Evolutionary conservation across 805 yeast genomes (phyloP).

Genomic region (Wickerhamiella sorbophila): DNA sequence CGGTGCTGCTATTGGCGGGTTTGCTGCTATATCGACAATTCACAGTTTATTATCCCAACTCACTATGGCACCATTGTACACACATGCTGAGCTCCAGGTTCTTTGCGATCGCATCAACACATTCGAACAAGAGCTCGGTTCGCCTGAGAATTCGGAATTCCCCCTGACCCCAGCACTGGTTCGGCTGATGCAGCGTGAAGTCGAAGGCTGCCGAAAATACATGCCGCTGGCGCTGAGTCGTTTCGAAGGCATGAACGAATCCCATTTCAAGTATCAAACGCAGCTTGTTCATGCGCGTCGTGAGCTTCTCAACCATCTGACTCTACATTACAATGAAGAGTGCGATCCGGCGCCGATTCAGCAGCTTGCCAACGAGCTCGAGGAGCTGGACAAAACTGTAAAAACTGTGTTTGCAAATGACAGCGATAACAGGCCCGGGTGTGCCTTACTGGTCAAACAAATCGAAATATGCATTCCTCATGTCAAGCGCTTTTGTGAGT

Average conservation of each 20-base stretch:
- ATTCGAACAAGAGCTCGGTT: slow-evolving; percentile 46
- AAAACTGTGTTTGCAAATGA: neutral
- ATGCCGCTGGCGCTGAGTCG: neutral
- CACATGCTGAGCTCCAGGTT: slow-evolving; percentile 70
- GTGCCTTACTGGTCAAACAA: slow-evolving; percentile 6
- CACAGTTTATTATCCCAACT: slow-evolving; percentile 72
- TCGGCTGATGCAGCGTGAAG: neutral
- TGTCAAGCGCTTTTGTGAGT: slow-evolving; percentile 10
- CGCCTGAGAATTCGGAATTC: slow-evolving; percentile 27
- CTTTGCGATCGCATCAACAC: slow-evolving; percentile 60
- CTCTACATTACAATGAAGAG: slow-evolving; percentile 5
- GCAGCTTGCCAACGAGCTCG: slow-evolving; percentile 7
- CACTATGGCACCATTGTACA: slow-evolving; percentile 66
- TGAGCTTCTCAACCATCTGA: slow-evolving; percentile 10
- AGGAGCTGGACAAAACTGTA: slow-evolving; percentile 4
- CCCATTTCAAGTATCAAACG: slow-evolving; percentile 11
- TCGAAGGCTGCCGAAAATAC: neutral
- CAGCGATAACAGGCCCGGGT: neutral
- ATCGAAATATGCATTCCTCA: slow-evolving; percentile 7
- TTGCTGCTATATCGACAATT: slow-evolving; percentile 77
- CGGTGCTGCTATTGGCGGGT: slow-evolving; percentile 86
- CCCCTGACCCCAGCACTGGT: slow-evolving; percentile 33
- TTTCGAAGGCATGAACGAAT: slow-evolving; percentile 9
- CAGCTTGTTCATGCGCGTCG: slow-evolving; percentile 19
- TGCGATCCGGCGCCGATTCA: slow-evolving; percentile 5